These are phyloP conservation scores for Corylus heterophylla DNA, from an alignment of 306 rosid species.

Conservation along the genomic window DNA sequence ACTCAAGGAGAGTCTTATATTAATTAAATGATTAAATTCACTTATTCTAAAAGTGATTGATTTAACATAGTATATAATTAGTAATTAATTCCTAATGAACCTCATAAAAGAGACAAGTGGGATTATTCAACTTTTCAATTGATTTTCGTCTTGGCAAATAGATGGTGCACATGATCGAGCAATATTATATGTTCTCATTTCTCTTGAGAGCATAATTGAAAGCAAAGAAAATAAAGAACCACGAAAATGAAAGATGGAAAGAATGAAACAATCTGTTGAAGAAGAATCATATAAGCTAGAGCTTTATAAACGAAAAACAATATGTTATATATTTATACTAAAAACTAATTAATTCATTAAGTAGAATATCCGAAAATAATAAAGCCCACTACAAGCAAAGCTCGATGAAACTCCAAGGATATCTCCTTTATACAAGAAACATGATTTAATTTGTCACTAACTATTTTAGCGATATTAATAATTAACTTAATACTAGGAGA, in stretches of 20 bases:
- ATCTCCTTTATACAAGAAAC: neutral
- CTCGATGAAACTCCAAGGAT: constrained; percentile 20
- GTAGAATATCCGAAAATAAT: constrained; percentile 24
- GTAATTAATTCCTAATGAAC: neutral
- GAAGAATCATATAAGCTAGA: neutral
- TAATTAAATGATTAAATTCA: too few species aligned
- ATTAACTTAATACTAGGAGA: constrained; percentile 28
- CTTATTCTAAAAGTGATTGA: too few species aligned
- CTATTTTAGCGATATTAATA: neutral
- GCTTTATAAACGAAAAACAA: neutral
- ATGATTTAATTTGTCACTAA: neutral
- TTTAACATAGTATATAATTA: too few species aligned
- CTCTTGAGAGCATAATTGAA: neutral
- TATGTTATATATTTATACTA: constrained; percentile 10
- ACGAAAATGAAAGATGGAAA: neutral
- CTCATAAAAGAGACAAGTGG: too few species aligned
- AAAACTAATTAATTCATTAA: constrained; percentile 6
- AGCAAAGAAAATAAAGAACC: neutral
- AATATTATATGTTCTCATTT: neutral
- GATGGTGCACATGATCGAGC: neutral
- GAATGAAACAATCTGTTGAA: neutral
- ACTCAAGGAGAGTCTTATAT: too few species aligned
- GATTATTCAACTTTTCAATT: neutral
- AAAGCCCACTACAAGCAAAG: constrained; percentile 19
- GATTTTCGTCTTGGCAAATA: neutral